Base-by-base conservation (phyloP, 2,329 filamentous ascomycete genomes). In the Xylaria sp. region DNA sequence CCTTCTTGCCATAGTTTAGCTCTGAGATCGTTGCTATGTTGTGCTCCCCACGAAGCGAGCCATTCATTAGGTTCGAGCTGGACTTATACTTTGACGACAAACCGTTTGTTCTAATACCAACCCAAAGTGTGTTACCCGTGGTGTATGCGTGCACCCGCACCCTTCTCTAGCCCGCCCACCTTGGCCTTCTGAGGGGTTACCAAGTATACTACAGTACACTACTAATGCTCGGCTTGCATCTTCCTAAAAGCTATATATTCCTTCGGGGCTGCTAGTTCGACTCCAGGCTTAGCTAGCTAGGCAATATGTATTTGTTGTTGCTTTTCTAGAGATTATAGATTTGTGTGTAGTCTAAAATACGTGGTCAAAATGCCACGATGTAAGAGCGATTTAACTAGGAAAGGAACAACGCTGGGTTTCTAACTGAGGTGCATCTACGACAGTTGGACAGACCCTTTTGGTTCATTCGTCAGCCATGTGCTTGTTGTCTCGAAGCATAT, bases 101-200 rank as follows among this genome's bases (percentile, higher is more conserved):
- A 62, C 54, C 5, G 48, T 58, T 54, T 62, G 41, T 33, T 31
- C 15, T 17, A 62, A 37, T 33, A 47, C n/a, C 47, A 35, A 51
- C 21, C n/a, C 27, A n/a, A 27, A 13, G 21, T 11, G 47, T 27
- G 21, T 27, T 21, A 38, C 55, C 29, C 38, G 47, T 10, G 38
- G 47, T 47, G 29, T 29, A 25, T 37, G 37, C 4, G 37, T 25
- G 29, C 31, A 25, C 31, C 29, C 4, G 37, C 25, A 29, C 15
- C 43, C 33, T 21, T 51, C 57, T 21, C 41, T 17, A 29, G 47
- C 27, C 35, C 37, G n/a, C 29, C 38, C 29, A n/a, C n/a, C n/a
- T n/a, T n/a, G n/a, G n/a, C n/a, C n/a, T n/a, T n/a, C n/a, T n/a
- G n/a, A n/a, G n/a, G n/a, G n/a, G n/a, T n/a, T n/a, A n/a, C n/a